Conservation (phyloP, 768 basidiomycete genomes). For the Phylloporus sp. region DNA sequence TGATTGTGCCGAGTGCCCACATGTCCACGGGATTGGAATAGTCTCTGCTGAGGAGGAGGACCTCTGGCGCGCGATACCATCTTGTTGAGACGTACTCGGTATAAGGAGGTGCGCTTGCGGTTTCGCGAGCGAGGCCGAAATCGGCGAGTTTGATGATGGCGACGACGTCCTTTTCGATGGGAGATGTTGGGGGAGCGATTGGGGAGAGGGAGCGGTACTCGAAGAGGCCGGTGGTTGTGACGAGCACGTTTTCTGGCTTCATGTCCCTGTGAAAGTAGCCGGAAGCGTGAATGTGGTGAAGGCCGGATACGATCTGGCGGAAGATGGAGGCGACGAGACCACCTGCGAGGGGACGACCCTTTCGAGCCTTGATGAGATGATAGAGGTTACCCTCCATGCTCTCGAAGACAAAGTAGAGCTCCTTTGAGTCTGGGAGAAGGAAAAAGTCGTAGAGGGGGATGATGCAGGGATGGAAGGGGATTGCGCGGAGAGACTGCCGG, state of each 20-base stretch:
- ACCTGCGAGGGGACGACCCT: slow-evolving; percentile 92
- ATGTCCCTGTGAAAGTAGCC: slow-evolving; percentile 99
- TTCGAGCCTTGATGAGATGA: slow-evolving; percentile 96
- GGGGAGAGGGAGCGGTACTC: slow-evolving; percentile 86
- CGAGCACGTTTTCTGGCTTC: slow-evolving; percentile 99
- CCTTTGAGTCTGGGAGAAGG: slow-evolving; percentile 90
- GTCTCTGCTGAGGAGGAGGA: slow-evolving; percentile 83
- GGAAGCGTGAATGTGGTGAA: slow-evolving; percentile 85
- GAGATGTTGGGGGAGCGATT: slow-evolving; percentile 52
- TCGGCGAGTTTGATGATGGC: slow-evolving; percentile 98
- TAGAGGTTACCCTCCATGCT: slow-evolving; percentile 99
- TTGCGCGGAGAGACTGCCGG: slow-evolving; percentile 81
- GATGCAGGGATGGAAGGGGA: slow-evolving; percentile 93
- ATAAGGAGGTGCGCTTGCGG: slow-evolving; percentile 82
- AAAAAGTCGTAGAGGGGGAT: slow-evolving; percentile 99
- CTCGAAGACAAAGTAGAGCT: slow-evolving; percentile 99
- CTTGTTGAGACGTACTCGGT: slow-evolving; percentile 99
- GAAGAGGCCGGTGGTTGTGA: slow-evolving; percentile 93
- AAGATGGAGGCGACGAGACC: slow-evolving; percentile 95
- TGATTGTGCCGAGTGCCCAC: slow-evolving; percentile 99
- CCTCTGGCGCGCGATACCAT: slow-evolving; percentile 99
- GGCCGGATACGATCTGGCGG: slow-evolving; percentile 82
- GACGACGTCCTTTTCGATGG: slow-evolving; percentile 88
- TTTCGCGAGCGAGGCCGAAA: slow-evolving; percentile 94
- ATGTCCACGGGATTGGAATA: slow-evolving; percentile 98